Evolutionary conservation across 768 basidiomycete genomes (phyloP), one percentile per base, ranked within the genome.

Genomic region (Mycena galericulata): DNA sequence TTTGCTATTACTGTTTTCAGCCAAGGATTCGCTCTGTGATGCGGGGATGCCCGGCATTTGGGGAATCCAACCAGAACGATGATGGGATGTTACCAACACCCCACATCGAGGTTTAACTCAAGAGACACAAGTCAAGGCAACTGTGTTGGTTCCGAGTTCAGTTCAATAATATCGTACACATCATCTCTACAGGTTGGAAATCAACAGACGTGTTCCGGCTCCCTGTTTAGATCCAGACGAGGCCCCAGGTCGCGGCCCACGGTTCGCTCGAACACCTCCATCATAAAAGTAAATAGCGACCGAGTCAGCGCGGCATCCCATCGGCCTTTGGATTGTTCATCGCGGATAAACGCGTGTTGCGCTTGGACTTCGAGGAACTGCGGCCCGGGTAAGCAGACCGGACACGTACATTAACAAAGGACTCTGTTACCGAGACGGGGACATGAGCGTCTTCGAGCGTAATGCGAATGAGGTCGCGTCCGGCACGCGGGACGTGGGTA

Each of bases 331-430:
- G 92, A 94, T 9, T 88, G 86, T 74, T 96, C 95, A 77, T 97
- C 96, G 7, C 97, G 90, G 68, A 98, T 92, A 79, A 98, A 98
- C 4, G 97, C 97, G 72, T 98, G 97, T 74, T 99, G 97, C 0
- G 97, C 97, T 78, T 98, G 96, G 17, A 98, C 95, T 78, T 99
- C 97, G 66, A 98, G 81, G 78, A 97, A 96, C 93, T 96, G 75
- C 15, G 61, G 51, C 32, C 15, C 56, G 59, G 43, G 53, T 29
- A 38, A 53, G 29, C 30, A 34, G 51, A 38, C 26, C 54, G 55
- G 15, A 63, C 54, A n/a, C 47, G n/a, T 22, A 53, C 14, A 9
- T n/a, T 26, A 17, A 8, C 20, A 43, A 38, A 38, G 10, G 18
- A 32, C 55, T 57, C 27, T 82, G 89, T 72, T 69, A 96, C 95